Evolutionary conservation across 2,329 filamentous ascomycete species (phyloP).

Genomic region (Blumeria hordei): DNA sequence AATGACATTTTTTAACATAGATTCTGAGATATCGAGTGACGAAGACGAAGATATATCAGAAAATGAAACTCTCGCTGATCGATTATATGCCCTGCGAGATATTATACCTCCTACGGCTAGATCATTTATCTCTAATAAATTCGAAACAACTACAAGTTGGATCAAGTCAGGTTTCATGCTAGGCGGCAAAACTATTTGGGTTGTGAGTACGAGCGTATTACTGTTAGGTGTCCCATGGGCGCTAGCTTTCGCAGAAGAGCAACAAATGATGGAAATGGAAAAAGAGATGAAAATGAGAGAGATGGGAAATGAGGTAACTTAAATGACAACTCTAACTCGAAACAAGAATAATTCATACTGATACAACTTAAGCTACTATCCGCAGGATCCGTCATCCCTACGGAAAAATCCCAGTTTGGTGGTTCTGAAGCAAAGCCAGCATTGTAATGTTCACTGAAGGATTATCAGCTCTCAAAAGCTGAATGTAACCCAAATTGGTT

Average conservation of each 20-base stretch:
- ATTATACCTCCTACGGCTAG: conserved; percentile 52
- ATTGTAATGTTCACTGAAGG: conserved; percentile 7
- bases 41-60: conserved; percentile 36
- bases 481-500: too few relatives aligned
- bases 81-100: conserved; percentile 48
- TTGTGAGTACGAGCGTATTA: conserved; percentile 71
- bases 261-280: conserved; percentile 94
- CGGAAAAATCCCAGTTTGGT: conserved; percentile 11
- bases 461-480: too few relatives aligned
- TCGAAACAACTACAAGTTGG: conserved; percentile 28
- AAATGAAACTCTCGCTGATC: conserved; percentile 39
- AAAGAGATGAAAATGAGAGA: conserved; percentile 91
- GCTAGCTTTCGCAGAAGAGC: conserved; percentile 81
- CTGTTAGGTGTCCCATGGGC: conserved; percentile 84
- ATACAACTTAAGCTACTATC: conserved; percentile 9
- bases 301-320: conserved; percentile 49
- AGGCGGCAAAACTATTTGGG: conserved; percentile 72
- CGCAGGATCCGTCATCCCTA: conserved; percentile 7
- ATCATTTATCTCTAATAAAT: conserved; percentile 37
- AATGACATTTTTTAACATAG: conserved; percentile 18
- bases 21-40: conserved; percentile 67
- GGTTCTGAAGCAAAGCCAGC: conserved; percentile 11
- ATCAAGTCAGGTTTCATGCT: conserved; percentile 39
- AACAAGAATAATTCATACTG: conserved; percentile 2
- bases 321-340: neutral